Conservation (phyloP, 2,329 filamentous ascomycete species). For the Fusarium sp. region DNA sequence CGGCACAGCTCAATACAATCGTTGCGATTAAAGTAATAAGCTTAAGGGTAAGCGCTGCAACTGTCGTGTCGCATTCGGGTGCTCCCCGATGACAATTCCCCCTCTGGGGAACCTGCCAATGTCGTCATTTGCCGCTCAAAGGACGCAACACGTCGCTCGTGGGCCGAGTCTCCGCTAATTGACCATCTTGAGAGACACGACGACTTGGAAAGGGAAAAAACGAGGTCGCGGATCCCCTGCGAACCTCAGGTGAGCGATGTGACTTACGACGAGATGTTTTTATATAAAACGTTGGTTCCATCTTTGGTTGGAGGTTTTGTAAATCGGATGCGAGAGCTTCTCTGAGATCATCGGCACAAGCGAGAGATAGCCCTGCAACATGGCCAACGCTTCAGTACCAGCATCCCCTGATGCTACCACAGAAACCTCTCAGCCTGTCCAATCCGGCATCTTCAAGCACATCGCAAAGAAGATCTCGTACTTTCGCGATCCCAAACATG, state of each 20-base stretch:
- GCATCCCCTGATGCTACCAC: not conserved
- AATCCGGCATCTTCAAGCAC: conserved; percentile 34
- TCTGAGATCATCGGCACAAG: not conserved
- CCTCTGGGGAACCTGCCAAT: conserved; percentile 15
- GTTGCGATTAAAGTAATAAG: conserved; percentile 17
- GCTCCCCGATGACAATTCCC: conserved; percentile 32
- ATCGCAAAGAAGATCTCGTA: conserved; percentile 33
- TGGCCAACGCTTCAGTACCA: conserved; percentile 10
- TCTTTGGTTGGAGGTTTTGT: not conserved
- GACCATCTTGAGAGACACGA: conserved; percentile 19
- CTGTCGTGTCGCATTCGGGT: conserved; percentile 9
- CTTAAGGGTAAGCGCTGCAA: conserved; percentile 17
- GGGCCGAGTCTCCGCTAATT: conserved; percentile 27
- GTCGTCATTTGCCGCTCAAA: conserved; percentile 38
- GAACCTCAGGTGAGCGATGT: conserved; percentile 10
- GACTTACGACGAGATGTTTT: not conserved
- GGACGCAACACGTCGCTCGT: conserved; percentile 37
- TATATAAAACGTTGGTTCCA: conserved; percentile 30
- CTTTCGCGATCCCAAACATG: conserved; percentile 48
- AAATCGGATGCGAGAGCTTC: not conserved
- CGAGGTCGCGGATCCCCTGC: not conserved
- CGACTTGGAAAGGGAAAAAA: conserved; percentile 6
- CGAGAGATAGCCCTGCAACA: not conserved
- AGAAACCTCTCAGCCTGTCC: conserved; percentile 17
- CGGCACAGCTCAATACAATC: not conserved